Conservation (phyloP, 345 rosid genomes). For the Raphanus sativus region DNA sequence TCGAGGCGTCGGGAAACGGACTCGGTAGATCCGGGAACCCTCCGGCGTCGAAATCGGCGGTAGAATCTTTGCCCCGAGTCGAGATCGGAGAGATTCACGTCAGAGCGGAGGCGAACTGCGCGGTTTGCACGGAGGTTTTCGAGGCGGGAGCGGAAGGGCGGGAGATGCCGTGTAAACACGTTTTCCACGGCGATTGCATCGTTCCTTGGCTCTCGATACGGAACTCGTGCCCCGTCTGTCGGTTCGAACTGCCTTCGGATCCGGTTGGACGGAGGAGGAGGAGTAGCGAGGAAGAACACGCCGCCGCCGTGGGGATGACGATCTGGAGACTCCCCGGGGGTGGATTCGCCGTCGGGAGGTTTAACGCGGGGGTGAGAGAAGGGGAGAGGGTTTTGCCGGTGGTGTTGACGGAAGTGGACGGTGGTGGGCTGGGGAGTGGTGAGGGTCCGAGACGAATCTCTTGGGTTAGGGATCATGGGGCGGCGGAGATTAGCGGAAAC, state of each 20-base stretch:
- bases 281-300: slow-evolving; percentile 9
- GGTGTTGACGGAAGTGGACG: slow-evolving; percentile 70
- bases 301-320: slow-evolving; percentile 53
- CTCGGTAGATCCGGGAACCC: slow-evolving; percentile 57
- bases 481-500: slow-evolving; percentile 35
- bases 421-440: slow-evolving; percentile 50
- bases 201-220: slow-evolving; percentile 67
- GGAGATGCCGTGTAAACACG: slow-evolving; percentile 81
- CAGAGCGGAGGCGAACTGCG: slow-evolving; percentile 59
- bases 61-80: slow-evolving; percentile 59
- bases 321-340: slow-evolving; percentile 89
- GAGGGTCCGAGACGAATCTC: slow-evolving; percentile 49
- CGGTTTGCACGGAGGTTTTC: slow-evolving; percentile 71
- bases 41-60: slow-evolving; percentile 72
- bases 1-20: slow-evolving; percentile 47
- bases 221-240: slow-evolving; percentile 78
- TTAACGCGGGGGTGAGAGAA: slow-evolving; percentile 46
- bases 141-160: slow-evolving; percentile 57
- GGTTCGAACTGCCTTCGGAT: slow-evolving; percentile 62
- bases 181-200: slow-evolving; percentile 72
- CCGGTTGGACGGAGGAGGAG: slow-evolving; percentile 7
- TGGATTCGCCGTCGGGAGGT: slow-evolving; percentile 80
- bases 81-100: slow-evolving; percentile 47
- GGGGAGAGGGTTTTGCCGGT: slow-evolving; percentile 52
- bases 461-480: slow-evolving; percentile 42